A percentile compares a stretch with the other conserved stretches of the same genome.
Conservation (phyloP, 768 basidiomycete species). For the Suillus americanus region DNA sequence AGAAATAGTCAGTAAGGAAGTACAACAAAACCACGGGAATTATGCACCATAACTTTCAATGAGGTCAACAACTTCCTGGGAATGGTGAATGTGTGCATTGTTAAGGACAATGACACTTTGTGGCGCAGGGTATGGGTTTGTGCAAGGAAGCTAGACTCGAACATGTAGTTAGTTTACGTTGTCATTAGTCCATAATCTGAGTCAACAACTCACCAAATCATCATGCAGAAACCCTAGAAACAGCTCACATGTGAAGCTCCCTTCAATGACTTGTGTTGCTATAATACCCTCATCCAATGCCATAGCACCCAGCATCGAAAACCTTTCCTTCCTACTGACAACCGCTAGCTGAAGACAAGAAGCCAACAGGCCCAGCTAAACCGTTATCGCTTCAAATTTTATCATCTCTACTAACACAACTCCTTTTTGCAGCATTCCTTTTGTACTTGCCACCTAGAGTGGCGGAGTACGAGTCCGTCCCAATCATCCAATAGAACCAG, state of each 20-base stretch:
- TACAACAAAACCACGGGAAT: conserved; percentile 9
- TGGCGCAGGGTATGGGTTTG: conserved; percentile 21
- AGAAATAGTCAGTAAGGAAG: conserved; percentile 9
- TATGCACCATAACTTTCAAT: background rate
- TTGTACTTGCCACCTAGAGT: too few species aligned
- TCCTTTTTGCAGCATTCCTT: too few species aligned
- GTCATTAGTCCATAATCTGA: background rate
- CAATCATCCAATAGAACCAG: too few species aligned
- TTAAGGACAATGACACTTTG: conserved; percentile 18
- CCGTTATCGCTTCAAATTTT: too few species aligned
- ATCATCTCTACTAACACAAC: too few species aligned
- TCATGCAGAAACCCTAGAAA: conserved; percentile 18
- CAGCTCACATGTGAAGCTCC: conserved; percentile 15
- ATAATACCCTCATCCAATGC: conserved; percentile 21
- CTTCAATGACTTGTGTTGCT: conserved; percentile 21
- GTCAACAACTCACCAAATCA: conserved; percentile 14
- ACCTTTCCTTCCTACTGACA: too few species aligned
- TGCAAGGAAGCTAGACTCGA: conserved; percentile 15
- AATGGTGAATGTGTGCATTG: conserved; percentile 21
- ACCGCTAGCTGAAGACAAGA: too few species aligned
- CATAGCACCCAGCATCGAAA: too few species aligned
- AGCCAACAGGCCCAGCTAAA: too few species aligned
- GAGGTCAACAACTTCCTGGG: conserved; percentile 17
- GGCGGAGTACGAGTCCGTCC: too few species aligned
- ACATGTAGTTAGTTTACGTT: background rate